Evolutionary conservation across 2,329 filamentous ascomycete species (phyloP), one percentile per base, ranked within the genome.

Genomic region (Epichloe typhina): DNA sequence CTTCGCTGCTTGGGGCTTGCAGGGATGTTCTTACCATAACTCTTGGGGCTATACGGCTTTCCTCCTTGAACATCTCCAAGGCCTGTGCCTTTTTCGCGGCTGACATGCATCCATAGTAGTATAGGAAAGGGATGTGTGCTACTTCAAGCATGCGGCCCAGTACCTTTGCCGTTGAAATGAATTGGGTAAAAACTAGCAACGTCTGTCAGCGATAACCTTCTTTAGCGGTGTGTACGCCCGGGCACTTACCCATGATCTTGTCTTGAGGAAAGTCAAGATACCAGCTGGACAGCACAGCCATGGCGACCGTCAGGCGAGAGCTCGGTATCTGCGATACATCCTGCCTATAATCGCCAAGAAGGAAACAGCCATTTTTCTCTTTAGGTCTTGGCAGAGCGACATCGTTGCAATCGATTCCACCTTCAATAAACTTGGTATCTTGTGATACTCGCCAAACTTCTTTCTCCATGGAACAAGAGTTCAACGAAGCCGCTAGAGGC

Each of bases 221-320:
- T 42, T 33, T 2, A 49, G 0, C 1, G 0, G 26, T 17, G 36
- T 1, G 2, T 31, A 23, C 5, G 3, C 13, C 8, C 2, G 6
- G 5, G 4, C 1, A 50, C 62, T 57, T 55, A 68, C 69, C 58
- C 15, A 72, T 67, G 3, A 68, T 67, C 53, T 71, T 71, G 57
- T 71, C 67, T 0, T 63, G 44, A 0, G 68, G 68, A 0, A 53
- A 51, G 0, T 65, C 57, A 0, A 37, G 1, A 21, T 58, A 53
- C 69, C 68, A 71, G 1, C 59, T 58, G 1, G 61, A 21, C 1
- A 69, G 54, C 0, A 67, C 57, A 3, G 62, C 57, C 54, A 66
- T 62, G 0, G 65, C 55, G 0, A 58, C 61, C 0, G 59, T 60
- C 0, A 66, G 46, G 52, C 70, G 70, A 1, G 66, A 56, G 13